Conservation (phyloP, 2,329 filamentous ascomycete genomes). For the Rhytidhysteron rufulum region DNA sequence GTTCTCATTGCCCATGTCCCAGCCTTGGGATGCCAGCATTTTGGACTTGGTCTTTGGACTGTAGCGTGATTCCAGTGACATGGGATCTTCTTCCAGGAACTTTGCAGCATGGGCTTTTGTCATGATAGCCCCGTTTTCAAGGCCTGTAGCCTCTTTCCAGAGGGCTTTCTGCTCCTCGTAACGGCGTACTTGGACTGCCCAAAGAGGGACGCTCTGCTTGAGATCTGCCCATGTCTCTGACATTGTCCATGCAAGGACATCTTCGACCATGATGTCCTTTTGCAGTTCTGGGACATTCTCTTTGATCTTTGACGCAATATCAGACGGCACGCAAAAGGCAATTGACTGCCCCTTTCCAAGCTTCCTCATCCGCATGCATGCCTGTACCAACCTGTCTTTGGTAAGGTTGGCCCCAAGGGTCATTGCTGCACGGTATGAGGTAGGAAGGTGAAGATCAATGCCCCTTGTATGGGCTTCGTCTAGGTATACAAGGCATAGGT, state of each 20-base stretch:
- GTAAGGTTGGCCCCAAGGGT: slow-evolving; percentile 63
- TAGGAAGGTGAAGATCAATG: slow-evolving; percentile 62
- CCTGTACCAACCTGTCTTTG: slow-evolving; percentile 68
- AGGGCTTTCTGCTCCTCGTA: slow-evolving; percentile 43
- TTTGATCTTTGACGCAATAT: slow-evolving; percentile 58
- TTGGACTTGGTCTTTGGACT: no score
- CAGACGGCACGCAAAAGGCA: slow-evolving; percentile 56
- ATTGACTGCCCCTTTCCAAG: slow-evolving; percentile 65
- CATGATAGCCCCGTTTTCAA: slow-evolving; percentile 4
- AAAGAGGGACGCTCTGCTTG: slow-evolving; percentile 52
- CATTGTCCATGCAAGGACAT: slow-evolving; percentile 61
- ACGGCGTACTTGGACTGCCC: slow-evolving; percentile 57
- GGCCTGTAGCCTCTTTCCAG: slow-evolving; percentile 23
- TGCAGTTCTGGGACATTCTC: slow-evolving; percentile 10
- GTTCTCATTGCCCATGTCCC: no score
- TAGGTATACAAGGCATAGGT: slow-evolving; percentile 62
- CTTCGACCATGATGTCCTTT: slow-evolving; percentile 33
- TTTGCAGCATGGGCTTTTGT: slow-evolving; percentile 46
- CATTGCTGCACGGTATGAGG: slow-evolving; percentile 59
- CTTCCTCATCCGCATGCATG: slow-evolving; percentile 64
- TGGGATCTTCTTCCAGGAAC: no score
- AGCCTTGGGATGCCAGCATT: no score
- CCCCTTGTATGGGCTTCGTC: slow-evolving; percentile 70
- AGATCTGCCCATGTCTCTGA: slow-evolving; percentile 53
- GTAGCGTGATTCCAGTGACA: no score